Evolutionary conservation across 768 basidiomycete genomes (phyloP).

Genomic region (Tulasnella sp.): DNA sequence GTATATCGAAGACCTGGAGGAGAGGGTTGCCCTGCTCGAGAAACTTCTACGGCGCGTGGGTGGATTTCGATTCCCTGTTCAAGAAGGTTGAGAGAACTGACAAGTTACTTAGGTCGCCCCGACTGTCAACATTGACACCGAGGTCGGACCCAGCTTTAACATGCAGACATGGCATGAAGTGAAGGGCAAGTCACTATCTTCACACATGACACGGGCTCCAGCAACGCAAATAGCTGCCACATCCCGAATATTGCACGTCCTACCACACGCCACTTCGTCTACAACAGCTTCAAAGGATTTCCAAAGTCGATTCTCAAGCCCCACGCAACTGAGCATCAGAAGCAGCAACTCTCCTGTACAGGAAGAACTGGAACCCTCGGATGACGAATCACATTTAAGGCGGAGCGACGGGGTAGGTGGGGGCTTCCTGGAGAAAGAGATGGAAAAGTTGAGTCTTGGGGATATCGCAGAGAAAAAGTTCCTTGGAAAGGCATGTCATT

Average conservation of each 20-base stretch:
- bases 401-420: too few species aligned
- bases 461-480: slow-evolving; percentile 10
- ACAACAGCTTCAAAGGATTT: not conserved
- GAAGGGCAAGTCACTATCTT: slow-evolving; percentile 27
- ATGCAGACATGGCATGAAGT: slow-evolving; percentile 9
- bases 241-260: not conserved
- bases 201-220: slow-evolving; percentile 9
- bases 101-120: slow-evolving; percentile 26
- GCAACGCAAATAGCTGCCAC: not conserved
- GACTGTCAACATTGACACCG: slow-evolving; percentile 23
- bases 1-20: slow-evolving; percentile 45
- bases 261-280: not conserved
- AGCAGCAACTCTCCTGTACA: not conserved
- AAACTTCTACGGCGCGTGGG: slow-evolving; percentile 35
- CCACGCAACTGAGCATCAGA: not conserved
- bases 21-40: slow-evolving; percentile 42
- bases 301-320: not conserved
- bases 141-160: slow-evolving; percentile 12
- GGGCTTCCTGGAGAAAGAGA: not conserved
- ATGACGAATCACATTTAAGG: too few species aligned
- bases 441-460: not conserved
- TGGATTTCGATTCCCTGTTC: slow-evolving; percentile 6
- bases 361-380: slow-evolving; percentile 17
- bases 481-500: slow-evolving; percentile 6
- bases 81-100: too few species aligned